phyloP scores from a whole-genome alignment of 2,329 filamentous ascomycete genomes.

The Scorias spongiosa region DNA sequence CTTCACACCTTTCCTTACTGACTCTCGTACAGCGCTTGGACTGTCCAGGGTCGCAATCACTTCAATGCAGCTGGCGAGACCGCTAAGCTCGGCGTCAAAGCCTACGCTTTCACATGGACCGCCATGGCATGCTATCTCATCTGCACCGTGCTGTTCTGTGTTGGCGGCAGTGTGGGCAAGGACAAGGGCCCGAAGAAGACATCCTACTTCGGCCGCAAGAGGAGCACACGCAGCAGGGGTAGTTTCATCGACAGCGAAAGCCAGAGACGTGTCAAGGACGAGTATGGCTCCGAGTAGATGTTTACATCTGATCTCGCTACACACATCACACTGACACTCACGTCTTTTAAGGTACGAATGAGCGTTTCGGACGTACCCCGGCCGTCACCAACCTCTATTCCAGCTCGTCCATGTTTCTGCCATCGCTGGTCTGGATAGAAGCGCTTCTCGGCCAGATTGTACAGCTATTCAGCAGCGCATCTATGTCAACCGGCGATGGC shows the following conservation, averaged over 20 bases:
- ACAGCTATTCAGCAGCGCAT: too few species aligned
- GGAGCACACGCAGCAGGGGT: slow-evolving; percentile 33
- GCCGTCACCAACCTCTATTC: too few species aligned
- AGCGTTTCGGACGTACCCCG: neutral
- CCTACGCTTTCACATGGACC: slow-evolving; percentile 65
- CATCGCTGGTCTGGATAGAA: too few species aligned
- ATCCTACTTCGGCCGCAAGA: slow-evolving; percentile 35
- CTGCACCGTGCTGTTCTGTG: slow-evolving; percentile 51
- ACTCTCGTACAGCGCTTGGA: slow-evolving; percentile 38
- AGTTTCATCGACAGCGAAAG: slow-evolving; percentile 41
- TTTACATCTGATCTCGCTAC: too few species aligned
- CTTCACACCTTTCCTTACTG: slow-evolving; percentile 5
- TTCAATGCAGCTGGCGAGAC: slow-evolving; percentile 42
- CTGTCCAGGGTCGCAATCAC: slow-evolving; percentile 52
- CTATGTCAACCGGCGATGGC: too few species aligned
- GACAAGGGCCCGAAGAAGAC: slow-evolving; percentile 24
- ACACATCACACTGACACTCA: neutral
- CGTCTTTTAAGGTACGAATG: neutral
- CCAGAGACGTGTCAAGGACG: slow-evolving; percentile 52
- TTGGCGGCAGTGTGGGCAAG: slow-evolving; percentile 39
- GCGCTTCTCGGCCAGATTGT: too few species aligned
- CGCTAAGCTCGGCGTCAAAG: slow-evolving; percentile 50
- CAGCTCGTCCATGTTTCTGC: too few species aligned
- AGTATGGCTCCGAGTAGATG: slow-evolving; percentile 32
- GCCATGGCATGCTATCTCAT: slow-evolving; percentile 52